Evolutionary conservation across 108 stramenopile genomes (phyloP).

Genomic region (Pseudonitzschia delicatissima): DNA sequence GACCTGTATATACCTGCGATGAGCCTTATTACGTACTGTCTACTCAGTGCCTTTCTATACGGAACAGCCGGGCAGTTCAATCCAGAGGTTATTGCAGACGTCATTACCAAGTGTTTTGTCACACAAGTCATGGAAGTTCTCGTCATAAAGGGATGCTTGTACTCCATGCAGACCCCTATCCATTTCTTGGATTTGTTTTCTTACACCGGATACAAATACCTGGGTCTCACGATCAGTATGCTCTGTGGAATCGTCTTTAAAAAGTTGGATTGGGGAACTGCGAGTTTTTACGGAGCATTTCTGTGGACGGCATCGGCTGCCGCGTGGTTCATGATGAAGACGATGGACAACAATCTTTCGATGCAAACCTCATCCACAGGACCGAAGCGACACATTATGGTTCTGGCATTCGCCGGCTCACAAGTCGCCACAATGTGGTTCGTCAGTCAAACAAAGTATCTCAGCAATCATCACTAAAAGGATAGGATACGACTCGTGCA

Average conservation of each 20-base stretch:
- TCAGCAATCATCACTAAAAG: no score
- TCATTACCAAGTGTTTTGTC: constrained; percentile 84
- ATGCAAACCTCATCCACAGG: constrained; percentile 55
- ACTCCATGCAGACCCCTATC: constrained; percentile 76
- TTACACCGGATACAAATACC: constrained; percentile 90
- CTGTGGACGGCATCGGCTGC: constrained; percentile 80
- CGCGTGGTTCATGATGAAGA: constrained; percentile 83
- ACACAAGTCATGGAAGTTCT: constrained; percentile 89
- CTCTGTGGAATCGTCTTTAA: constrained; percentile 61
- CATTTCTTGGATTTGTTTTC: constrained; percentile 70
- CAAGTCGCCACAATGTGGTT: constrained; percentile 90
- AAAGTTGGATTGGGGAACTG: constrained; percentile 59
- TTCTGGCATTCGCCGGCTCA: constrained; percentile 80
- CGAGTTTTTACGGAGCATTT: constrained; percentile 79
- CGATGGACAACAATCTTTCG: constrained; percentile 85
- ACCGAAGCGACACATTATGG: constrained; percentile 85
- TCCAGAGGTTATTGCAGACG: constrained; percentile 90
- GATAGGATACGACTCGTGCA: no score
- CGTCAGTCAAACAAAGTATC: constrained; percentile 84
- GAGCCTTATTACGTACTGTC: constrained; percentile 93
- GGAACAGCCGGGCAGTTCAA: constrained; percentile 87
- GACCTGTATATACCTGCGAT: constrained; percentile 97
- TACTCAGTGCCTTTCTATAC: constrained; percentile 89
- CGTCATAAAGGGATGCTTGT: constrained; percentile 86
- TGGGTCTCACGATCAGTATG: constrained; percentile 82